A percentile compares a stretch with the other conserved stretches of the same genome.
phyloP scores from a whole-genome alignment of 2,329 filamentous ascomycete genomes.

The Aspergillus transmontanensis region DNA sequence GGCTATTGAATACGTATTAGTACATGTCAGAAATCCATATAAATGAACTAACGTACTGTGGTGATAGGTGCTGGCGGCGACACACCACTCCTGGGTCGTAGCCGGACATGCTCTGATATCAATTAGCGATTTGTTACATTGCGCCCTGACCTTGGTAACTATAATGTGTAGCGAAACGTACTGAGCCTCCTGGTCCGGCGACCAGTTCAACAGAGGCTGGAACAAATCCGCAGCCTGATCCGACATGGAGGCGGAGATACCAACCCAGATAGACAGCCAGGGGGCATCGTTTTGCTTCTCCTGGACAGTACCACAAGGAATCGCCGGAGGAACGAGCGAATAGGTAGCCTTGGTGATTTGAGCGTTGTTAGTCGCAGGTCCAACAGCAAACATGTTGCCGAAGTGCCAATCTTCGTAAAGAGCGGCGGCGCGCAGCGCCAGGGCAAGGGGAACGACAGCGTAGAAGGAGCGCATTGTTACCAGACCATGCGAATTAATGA shows the following conservation, averaged over 20 bases:
- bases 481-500: not conserved
- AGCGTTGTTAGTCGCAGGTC: conserved; percentile 6
- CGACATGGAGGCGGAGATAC: conserved; percentile 9
- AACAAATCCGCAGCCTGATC: conserved; percentile 7
- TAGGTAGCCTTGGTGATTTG: conserved; percentile 15
- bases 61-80: conserved; percentile 11
- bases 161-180: not conserved
- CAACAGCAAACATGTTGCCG: conserved; percentile 11
- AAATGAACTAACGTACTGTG: not conserved
- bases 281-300: conserved; percentile 1
- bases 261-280: conserved; percentile 14
- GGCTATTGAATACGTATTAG: not conserved
- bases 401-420: conserved; percentile 14
- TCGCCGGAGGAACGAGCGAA: conserved; percentile 4
- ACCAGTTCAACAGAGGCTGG: conserved; percentile 16
- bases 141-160: not conserved
- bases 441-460: conserved; percentile 1
- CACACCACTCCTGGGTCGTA: conserved; percentile 11
- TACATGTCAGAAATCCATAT: not conserved
- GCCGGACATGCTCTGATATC: conserved; percentile 1
- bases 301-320: conserved; percentile 5
- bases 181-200: conserved; percentile 14
- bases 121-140: not conserved
- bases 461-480: not conserved
- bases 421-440: conserved; percentile 11